A percentile compares a stretch with the other conserved stretches of the same genome.
Conservation (phyloP, 2,329 filamentous ascomycete genomes). For the Aspergillus hiratsukae region DNA sequence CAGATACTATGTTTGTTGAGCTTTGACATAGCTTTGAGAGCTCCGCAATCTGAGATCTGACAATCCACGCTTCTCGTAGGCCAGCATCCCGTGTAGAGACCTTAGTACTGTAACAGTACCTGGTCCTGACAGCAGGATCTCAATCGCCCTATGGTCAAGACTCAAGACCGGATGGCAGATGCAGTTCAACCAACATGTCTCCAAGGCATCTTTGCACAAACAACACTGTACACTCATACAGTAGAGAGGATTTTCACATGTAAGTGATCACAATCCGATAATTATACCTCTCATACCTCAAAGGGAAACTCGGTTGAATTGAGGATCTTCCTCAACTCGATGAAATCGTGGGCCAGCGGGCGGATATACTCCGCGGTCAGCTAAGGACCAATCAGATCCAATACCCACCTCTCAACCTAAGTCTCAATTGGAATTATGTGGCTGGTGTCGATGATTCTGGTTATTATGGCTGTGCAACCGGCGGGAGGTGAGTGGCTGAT, state of each 20-base stretch:
- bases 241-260: neutral
- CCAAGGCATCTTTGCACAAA: neutral
- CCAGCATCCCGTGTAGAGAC: neutral
- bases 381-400: too few relatives aligned
- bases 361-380: neutral
- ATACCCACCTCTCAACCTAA: too few relatives aligned
- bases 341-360: too few relatives aligned
- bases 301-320: neutral
- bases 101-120: neutral
- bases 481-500: neutral
- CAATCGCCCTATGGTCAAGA: neutral
- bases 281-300: neutral
- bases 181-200: neutral
- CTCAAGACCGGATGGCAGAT: neutral
- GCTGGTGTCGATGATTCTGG: neutral
- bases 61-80: too few relatives aligned
- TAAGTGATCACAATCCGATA: neutral
- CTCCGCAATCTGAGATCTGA: neutral
- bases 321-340: too few relatives aligned
- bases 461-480: neutral
- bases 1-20: neutral
- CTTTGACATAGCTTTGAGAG: neutral
- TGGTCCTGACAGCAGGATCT: neutral
- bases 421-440: too few relatives aligned
- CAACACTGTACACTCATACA: neutral